phyloP scores from a whole-genome alignment of 495 filamentous ascomycete genomes.

The Physcia stellaris region DNA sequence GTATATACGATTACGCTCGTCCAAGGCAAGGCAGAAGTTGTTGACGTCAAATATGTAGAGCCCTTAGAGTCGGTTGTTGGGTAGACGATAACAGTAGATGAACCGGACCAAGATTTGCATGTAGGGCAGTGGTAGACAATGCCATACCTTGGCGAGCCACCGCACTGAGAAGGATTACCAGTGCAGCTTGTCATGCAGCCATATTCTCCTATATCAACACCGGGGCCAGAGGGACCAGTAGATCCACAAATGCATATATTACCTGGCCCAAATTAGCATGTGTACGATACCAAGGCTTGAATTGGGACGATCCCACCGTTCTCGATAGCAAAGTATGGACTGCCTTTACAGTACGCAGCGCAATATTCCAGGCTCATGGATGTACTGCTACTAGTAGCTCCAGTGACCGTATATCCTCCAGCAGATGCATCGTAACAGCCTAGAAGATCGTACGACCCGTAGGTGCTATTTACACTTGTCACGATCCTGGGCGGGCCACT shows the following conservation, averaged over 20 bases:
- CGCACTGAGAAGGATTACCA: slow-evolving; percentile 2
- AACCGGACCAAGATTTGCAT: background rate
- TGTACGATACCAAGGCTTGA: no score
- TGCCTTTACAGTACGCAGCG: slow-evolving; percentile 8
- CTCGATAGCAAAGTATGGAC: slow-evolving; percentile 7
- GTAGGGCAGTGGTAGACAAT: slow-evolving; percentile 1
- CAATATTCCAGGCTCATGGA: slow-evolving; percentile 11
- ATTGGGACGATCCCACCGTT: no score
- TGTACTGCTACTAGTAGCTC: no score
- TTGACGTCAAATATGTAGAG: background rate
- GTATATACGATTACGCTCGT: background rate
- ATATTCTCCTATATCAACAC: no score
- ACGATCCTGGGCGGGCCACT: no score
- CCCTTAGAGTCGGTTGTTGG: background rate
- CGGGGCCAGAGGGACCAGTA: no score
- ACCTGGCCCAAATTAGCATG: background rate
- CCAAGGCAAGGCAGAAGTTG: background rate
- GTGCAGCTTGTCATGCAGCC: background rate
- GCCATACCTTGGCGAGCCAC: background rate
- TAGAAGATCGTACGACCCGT: no score
- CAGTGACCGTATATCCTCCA: no score
- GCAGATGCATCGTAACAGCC: no score
- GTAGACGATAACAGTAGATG: background rate
- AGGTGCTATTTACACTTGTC: no score
- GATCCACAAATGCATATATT: no score